Conservation (phyloP, 2,329 filamentous ascomycete genomes). For the Aspergillus viridinutans region DNA sequence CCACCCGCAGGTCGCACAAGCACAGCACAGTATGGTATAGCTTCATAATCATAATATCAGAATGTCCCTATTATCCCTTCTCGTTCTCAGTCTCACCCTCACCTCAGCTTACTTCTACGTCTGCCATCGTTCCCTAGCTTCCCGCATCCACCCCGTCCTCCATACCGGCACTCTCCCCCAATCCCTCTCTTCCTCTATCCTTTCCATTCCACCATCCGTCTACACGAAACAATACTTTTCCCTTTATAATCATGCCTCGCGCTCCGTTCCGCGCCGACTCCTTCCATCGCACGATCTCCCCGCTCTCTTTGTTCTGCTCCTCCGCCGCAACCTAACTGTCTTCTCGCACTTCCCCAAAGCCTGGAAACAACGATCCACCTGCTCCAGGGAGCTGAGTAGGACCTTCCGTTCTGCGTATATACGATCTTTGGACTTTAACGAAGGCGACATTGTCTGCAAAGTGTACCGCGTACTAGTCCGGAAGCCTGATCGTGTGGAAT, state of each 20-base stretch:
- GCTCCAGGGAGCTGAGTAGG: conserved; percentile 9
- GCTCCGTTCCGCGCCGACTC: conserved; percentile 15
- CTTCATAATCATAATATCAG: background rate
- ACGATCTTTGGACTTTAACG: conserved; percentile 21
- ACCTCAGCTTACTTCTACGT: conserved; percentile 20
- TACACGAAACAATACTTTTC: conserved; percentile 17
- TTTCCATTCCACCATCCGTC: conserved; percentile 19
- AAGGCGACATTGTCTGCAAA: conserved; percentile 31
- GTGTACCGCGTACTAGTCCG: conserved; percentile 26
- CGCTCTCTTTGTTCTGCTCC: conserved; percentile 24
- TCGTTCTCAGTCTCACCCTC: conserved; percentile 14
- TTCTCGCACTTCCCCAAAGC: conserved; percentile 34
- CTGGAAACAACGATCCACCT: conserved; percentile 21
- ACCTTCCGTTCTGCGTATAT: conserved; percentile 27
- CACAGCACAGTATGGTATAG: background rate
- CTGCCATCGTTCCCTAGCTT: conserved; percentile 19
- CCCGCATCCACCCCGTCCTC: conserved; percentile 19
- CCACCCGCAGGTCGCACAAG: background rate
- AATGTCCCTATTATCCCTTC: background rate
- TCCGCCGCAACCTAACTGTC: conserved; percentile 31
- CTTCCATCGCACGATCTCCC: conserved; percentile 14
- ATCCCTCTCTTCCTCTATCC: conserved; percentile 12
- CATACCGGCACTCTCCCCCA: conserved; percentile 15
- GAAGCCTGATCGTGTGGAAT: conserved; percentile 26
- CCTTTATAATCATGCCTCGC: conserved; percentile 21